Evolutionary conservation across 2,329 filamentous ascomycete genomes (phyloP).

Genomic region (Didymella keratinophila): DNA sequence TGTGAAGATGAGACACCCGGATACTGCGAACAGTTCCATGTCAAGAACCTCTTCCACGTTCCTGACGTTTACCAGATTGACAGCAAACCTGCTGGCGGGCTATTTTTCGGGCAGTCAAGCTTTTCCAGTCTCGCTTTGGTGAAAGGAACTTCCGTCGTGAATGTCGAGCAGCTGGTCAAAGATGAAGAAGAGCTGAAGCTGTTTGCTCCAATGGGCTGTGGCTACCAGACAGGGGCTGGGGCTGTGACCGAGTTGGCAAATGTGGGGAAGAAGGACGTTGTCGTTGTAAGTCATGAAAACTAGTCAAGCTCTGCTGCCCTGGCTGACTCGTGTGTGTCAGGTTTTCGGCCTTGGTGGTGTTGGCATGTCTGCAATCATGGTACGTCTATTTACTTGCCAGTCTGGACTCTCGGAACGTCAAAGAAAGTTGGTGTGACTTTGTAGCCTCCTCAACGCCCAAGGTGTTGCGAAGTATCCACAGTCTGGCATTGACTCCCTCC

Average conservation of each 20-base stretch:
- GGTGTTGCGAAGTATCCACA: not conserved
- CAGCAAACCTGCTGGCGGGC: constrained; percentile 38
- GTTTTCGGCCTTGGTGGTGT: constrained; percentile 57
- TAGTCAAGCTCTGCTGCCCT: not conserved
- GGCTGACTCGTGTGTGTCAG: not conserved
- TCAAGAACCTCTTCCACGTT: constrained; percentile 54
- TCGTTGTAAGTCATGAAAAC: constrained; percentile 45
- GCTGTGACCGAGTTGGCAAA: constrained; percentile 51
- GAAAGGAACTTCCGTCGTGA: constrained; percentile 52
- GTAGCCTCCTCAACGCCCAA: too few species aligned
- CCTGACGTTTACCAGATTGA: constrained; percentile 34
- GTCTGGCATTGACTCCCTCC: not conserved
- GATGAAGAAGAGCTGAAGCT: constrained; percentile 53
- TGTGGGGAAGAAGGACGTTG: constrained; percentile 46
- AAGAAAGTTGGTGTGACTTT: too few species aligned
- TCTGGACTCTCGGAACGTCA: not conserved
- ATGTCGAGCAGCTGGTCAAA: constrained; percentile 51
- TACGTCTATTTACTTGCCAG: constrained; percentile 4
- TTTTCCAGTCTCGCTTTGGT: constrained; percentile 54
- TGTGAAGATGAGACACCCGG: constrained; percentile 58
- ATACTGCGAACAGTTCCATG: constrained; percentile 59
- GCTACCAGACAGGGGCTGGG: constrained; percentile 57
- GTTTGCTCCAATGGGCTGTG: constrained; percentile 57
- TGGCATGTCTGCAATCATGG: constrained; percentile 57
- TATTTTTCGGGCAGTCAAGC: constrained; percentile 61